phyloP scores from a whole-genome alignment of 164 flowering plant species.

The Dillenia suffruticosa region DNA sequence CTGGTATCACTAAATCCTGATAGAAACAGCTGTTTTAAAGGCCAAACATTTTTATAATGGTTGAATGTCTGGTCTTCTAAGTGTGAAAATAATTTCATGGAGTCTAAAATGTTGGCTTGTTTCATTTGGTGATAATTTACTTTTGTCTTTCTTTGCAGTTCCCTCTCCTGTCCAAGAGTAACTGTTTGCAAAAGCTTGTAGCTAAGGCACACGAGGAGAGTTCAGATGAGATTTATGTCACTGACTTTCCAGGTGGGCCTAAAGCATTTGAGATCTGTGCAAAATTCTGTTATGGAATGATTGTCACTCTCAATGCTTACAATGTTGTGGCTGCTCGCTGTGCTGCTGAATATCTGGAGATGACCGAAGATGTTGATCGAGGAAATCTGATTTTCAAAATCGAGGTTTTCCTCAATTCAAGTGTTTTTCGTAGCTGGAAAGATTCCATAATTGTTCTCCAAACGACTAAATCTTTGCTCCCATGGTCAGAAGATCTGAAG shows the following conservation, averaged over 20 bases:
- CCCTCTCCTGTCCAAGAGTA: conserved; percentile 81
- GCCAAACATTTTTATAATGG: not conserved
- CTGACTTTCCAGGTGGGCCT: conserved; percentile 83
- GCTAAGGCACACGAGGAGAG: conserved; percentile 43
- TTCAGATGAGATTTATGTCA: conserved; percentile 45
- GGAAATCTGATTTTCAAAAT: conserved; percentile 77
- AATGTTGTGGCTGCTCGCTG: conserved; percentile 89
- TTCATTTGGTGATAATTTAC: not conserved
- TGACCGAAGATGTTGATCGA: conserved; percentile 73
- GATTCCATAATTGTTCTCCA: conserved; percentile 88
- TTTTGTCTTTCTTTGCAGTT: conserved; percentile 42
- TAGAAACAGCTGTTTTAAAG: too few species aligned
- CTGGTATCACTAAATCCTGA: too few species aligned
- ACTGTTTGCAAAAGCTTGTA: conserved; percentile 60
- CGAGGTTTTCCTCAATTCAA: conserved; percentile 79
- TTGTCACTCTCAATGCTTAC: conserved; percentile 82
- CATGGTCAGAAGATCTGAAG: conserved; percentile 82
- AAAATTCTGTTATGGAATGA: conserved; percentile 89
- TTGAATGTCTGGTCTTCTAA: not conserved
- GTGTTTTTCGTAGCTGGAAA: conserved; percentile 86
- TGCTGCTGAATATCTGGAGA: conserved; percentile 40
- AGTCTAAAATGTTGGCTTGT: not conserved
- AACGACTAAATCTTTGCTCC: conserved; percentile 62
- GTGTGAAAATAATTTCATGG: not conserved
- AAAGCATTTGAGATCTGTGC: conserved; percentile 89